Base-by-base conservation (phyloP, 202 grass and related monocot species). In the Dendrocalamus latiflorus region DNA sequence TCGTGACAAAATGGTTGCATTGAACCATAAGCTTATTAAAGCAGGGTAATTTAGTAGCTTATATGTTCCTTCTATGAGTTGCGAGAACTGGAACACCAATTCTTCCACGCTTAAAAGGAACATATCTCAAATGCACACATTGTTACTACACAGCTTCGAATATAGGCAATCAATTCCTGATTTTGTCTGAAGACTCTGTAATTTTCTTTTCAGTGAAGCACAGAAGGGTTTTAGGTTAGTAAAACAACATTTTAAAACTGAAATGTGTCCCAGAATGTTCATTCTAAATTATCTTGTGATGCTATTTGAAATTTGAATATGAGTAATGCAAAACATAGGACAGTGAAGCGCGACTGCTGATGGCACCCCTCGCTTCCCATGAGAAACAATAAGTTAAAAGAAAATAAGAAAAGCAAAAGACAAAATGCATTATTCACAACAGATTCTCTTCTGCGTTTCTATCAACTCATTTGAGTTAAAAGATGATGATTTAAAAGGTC, bases 1-100 rank as follows among this genome's bases (percentile, higher is more conserved):
- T 82, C 50, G 78, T 82, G 74, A 66, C 43, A 74, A 82, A 90
- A 86, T 74, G 41, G 47, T 65, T 49, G 26, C 78, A 38, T 48
- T 49, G 74, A 70, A 57, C n/a, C 49, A 30, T 36, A 65, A 56
- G 11, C 20, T 65, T 83, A 34, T 33, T 64, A 15, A 66, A 77
- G n/a, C 17, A 50, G 45, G 68, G 1, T 53, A 36, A 9, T 42
- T 41, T 38, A 20, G 56, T 37, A 22, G 54, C 25, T 47, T n/a
- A 70, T 28, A 48, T 70, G 41, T 48, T 69, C 66, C 15, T 69
- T 26, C 1, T 70, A 28, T 17, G 42, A 48, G 25, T 4, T 68
- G 42, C 22, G n/a, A 42, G 21, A 69, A 25, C 41, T 15, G 20
- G 16, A 43, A 16, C 5, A 16, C 66, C 21, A 26, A 26, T 25